Evolutionary conservation across 768 basidiomycete genomes (phyloP), one percentile per base, ranked within the genome.

Genomic region (Trametes elegans): DNA sequence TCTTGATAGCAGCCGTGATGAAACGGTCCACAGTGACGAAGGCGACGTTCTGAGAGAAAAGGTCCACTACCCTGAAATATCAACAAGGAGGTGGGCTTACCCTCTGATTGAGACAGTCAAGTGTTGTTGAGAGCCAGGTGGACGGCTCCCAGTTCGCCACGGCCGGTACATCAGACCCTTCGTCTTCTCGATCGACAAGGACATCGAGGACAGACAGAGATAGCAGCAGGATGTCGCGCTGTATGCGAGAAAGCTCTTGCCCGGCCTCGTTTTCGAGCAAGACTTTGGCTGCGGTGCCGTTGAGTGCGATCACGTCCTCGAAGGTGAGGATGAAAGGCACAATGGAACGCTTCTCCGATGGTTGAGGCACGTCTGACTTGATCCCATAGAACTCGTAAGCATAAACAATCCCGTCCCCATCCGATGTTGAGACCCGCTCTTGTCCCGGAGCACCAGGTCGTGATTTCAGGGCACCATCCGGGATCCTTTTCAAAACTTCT

Each of bases 1-100:
- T 68, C 11, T 77, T 75, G 19, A 90, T 70, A 13, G 81, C 65
- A 18, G 85, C 66, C 18, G 78, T 76, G 14, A 90, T 73, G 16
- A 81, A 68, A n/a, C 79, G 77, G 57, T 93, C 88, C 5, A 89
- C 77, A 8, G 80, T 71, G 3, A 79, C 75, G 65, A 96, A 94
- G n/a, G 80, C 84, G 7, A 76, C 67, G 16, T 73, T 69, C 87
- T 90, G n/a, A 39, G 1, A 10, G 5, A 32, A 5, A 13, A 11
- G 7, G 7, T 28, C 28, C 13, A 43, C 18, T 14, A 13, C 34
- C 34, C 11, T 13, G 5, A 13, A 3, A n/a, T 13, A 5, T 6
- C 11, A 24, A 41, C 13, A 4, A 32, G 52, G 39, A 31, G 14
- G 50, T 19, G n/a, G 5, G 26, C 76, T 47, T 50, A 88, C 82